Conservation (phyloP, 140 eudicot genomes). For the Anethum foeniculum region DNA sequence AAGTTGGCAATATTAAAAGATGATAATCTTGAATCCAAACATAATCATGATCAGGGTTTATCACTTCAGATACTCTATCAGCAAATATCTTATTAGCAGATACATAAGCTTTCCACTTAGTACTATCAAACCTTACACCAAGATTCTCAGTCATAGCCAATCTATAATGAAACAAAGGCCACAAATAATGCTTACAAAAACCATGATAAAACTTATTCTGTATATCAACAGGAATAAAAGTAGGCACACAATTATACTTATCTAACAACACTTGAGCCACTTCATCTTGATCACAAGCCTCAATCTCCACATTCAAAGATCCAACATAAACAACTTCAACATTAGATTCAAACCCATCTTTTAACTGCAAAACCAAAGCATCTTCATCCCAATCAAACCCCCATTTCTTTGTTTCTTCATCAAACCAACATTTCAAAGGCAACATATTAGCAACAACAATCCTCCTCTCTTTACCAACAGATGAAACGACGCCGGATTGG, state of each 20-base stretch:
- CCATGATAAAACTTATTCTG: constrained; percentile 68
- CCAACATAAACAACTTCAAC: constrained; percentile 64
- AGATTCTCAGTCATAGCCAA: constrained; percentile 52
- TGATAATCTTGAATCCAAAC: constrained; percentile 94
- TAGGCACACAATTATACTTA: constrained; percentile 65
- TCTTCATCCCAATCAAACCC: constrained; percentile 59
- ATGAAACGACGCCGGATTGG: constrained; percentile 19
- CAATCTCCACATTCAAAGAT: constrained; percentile 48
- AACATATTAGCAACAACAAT: constrained; percentile 67
- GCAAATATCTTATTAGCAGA: constrained; percentile 70
- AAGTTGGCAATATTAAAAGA: constrained; percentile 66
- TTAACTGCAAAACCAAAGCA: constrained; percentile 53
- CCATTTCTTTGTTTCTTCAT: constrained; percentile 37
- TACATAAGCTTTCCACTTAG: constrained; percentile 64
- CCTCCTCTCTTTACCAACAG: constrained; percentile 21
- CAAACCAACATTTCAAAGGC: constrained; percentile 42
- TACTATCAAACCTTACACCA: constrained; percentile 52
- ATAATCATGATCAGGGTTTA: constrained; percentile 76
- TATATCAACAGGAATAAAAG: constrained; percentile 49
- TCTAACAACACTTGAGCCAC: constrained; percentile 48
- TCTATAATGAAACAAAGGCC: constrained; percentile 88
- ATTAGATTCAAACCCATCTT: constrained; percentile 49
- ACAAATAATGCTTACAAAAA: constrained; percentile 83
- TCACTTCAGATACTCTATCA: constrained; percentile 62
- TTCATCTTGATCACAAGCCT: constrained; percentile 59